phyloP scores from a whole-genome alignment of 2,329 filamentous ascomycete species.

The Blumeria graminis region DNA sequence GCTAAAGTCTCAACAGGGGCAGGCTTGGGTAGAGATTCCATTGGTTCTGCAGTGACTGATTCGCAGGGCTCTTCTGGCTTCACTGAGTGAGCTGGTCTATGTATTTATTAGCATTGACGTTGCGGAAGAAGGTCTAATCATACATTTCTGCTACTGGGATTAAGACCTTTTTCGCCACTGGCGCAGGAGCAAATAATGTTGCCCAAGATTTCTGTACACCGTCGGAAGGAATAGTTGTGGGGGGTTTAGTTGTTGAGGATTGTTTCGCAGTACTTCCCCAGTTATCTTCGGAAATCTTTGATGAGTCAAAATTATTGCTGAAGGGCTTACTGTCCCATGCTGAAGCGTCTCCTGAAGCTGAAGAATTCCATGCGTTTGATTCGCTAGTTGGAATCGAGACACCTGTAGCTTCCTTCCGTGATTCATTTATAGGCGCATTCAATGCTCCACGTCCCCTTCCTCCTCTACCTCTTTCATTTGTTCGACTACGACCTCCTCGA shows the following conservation, averaged over 20 bases:
- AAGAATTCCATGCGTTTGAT: conserved; percentile 34
- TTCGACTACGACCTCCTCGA: conserved; percentile 35
- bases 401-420: conserved; percentile 26
- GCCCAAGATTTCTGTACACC: conserved; percentile 41
- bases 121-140: conserved; percentile 2
- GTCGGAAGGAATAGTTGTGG: conserved; percentile 17
- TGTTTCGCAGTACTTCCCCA: conserved; percentile 16
- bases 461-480: conserved; percentile 33
- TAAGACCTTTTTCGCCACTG: conserved; percentile 24
- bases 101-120: conserved; percentile 7
- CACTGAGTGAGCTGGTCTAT: conserved; percentile 11
- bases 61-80: conserved; percentile 24
- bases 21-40: conserved; percentile 17
- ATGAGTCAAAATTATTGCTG: conserved; percentile 11
- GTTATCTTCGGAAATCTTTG: conserved; percentile 6
- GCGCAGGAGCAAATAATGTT: conserved; percentile 43
- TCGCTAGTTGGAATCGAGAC: conserved; percentile 47
- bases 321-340: conserved; percentile 17
- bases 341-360: conserved; percentile 18
- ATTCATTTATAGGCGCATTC: conserved; percentile 34
- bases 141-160: conserved; percentile 17
- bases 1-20: conserved; percentile 18
- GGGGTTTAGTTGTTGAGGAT: conserved; percentile 17
- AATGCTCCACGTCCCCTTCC: conserved; percentile 38
- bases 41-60: conserved; percentile 19